phyloP scores from a whole-genome alignment of 2,329 filamentous ascomycete species.

The Dryadomyces quercivorus region DNA sequence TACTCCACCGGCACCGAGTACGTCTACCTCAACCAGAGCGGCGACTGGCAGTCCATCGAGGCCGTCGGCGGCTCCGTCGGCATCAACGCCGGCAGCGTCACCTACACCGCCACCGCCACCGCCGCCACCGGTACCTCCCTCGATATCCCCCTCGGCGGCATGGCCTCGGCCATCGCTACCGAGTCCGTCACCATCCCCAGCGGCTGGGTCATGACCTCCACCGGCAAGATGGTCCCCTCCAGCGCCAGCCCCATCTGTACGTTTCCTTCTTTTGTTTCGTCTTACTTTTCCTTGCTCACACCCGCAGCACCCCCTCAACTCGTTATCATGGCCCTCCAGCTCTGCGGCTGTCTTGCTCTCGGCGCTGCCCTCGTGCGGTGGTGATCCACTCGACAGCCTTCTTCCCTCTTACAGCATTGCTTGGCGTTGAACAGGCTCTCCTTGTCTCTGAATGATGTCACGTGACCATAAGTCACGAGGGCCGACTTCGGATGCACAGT shows the following conservation, averaged over 20 bases:
- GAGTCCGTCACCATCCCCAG: slow-evolving; percentile 51
- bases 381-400: neutral
- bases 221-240: slow-evolving; percentile 67
- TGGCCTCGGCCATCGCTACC: slow-evolving; percentile 41
- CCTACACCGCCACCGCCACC: slow-evolving; percentile 42
- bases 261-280: neutral
- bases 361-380: slow-evolving; percentile 7
- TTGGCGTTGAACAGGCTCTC: neutral
- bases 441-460: too few species aligned
- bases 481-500: too few species aligned
- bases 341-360: slow-evolving; percentile 29
- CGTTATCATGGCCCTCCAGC: slow-evolving; percentile 33
- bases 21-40: slow-evolving; percentile 65
- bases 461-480: too few species aligned
- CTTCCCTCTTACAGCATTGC: neutral
- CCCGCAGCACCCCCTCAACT: slow-evolving; percentile 25
- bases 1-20: slow-evolving; percentile 89
- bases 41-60: slow-evolving; percentile 70
- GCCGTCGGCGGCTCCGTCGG: slow-evolving; percentile 71
- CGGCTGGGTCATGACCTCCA: slow-evolving; percentile 69
- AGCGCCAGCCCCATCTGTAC: slow-evolving; percentile 47
- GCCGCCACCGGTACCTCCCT: slow-evolving; percentile 53
- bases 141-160: slow-evolving; percentile 58
- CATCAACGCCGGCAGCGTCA: slow-evolving; percentile 46
- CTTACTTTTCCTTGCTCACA: neutral